Base-by-base conservation (phyloP, 768 basidiomycete species). In the Russula vinacea region DNA sequence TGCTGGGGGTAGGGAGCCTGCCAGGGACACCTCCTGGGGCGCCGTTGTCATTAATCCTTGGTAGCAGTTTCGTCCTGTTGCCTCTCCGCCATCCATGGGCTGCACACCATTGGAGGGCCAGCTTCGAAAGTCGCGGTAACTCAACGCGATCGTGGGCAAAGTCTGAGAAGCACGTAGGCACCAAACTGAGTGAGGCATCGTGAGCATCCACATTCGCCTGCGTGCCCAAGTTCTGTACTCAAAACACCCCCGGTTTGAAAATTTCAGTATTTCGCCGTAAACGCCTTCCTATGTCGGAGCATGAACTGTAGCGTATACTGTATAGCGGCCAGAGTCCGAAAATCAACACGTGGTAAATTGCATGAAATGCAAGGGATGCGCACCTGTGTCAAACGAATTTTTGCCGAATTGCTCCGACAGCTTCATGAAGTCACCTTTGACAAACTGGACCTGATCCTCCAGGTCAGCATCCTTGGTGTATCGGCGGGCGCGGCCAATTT, bases 401-500 rank as follows among this genome's bases (percentile, higher is more conserved):
- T 92, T 89, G 40, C 95, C 96, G 75, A 99, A 98, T 72, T 89
- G 86, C 73, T 97, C 92, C 2, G 77, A 76, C 50, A 99, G 80
- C 74, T 93, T 92, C 94, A 97, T 98, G 72, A 99, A 99, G 75
- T 99, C 96, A 26, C 94, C 96, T 77, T n/a, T 90, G 61, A 86
- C 88, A 73, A 90, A 98, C 45, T 82, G 80, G 45, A 98, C 83
- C 75, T 90, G 87, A 62, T 85, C 78, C 67, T 87, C 81, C 50
- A 98, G 80, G 1, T 89, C 91, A 26, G 86, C 88, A 62, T 80
- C 79, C 71, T 82, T 79, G 60, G 96, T 92, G 76, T 97, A 94
- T 74, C 81, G 83, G 63, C 83, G 81, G 16, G 95, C 97, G n/a
- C 92, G 84, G 58, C 84, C 82, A 47, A 98, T 78, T 78, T 98